These are phyloP conservation scores for Lentinula lateritia DNA, from an alignment of 768 basidiomycete genomes.

Conservation along the genomic window DNA sequence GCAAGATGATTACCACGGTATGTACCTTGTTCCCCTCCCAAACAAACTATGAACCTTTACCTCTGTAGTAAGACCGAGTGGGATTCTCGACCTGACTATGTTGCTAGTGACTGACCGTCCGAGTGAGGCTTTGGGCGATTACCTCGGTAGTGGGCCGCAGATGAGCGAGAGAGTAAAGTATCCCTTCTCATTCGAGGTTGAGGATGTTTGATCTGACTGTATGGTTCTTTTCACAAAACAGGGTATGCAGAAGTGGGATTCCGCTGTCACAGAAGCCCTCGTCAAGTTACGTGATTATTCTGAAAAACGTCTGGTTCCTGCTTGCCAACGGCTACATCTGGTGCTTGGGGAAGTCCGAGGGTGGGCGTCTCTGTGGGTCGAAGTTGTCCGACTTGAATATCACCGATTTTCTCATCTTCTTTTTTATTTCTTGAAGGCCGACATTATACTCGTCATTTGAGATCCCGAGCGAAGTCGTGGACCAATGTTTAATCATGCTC, in stretches of 20 bases:
- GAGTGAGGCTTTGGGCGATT: slow-evolving; percentile 69
- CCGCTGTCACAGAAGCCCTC: slow-evolving; percentile 63
- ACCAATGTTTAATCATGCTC: slow-evolving; percentile 45
- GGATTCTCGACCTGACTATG: slow-evolving; percentile 65
- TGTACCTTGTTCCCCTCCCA: slow-evolving; percentile 4
- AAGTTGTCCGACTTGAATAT: neutral
- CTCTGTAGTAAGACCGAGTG: slow-evolving; percentile 50
- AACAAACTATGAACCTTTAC: slow-evolving; percentile 6
- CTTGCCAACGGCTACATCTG: slow-evolving; percentile 71
- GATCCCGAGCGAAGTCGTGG: slow-evolving; percentile 44
- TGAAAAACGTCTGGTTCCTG: slow-evolving; percentile 64
- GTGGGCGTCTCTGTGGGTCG: slow-evolving; percentile 64
- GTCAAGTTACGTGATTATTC: slow-evolving; percentile 69
- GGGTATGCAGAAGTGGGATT: slow-evolving; percentile 83
- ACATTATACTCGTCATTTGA: slow-evolving; percentile 47
- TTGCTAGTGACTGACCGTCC: slow-evolving; percentile 66
- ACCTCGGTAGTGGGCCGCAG: slow-evolving; percentile 71
- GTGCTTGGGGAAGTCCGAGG: slow-evolving; percentile 74
- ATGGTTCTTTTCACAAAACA: slow-evolving; percentile 21
- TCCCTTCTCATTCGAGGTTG: slow-evolving; percentile 7
- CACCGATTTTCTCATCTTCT: neutral
- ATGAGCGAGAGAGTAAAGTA: slow-evolving; percentile 72
- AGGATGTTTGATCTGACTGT: slow-evolving; percentile 13
- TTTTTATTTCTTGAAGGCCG: slow-evolving; percentile 35
- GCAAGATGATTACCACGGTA: slow-evolving; percentile 62